Base-by-base conservation (phyloP, 805 yeast genomes). In the Starmera amethionina region DNA sequence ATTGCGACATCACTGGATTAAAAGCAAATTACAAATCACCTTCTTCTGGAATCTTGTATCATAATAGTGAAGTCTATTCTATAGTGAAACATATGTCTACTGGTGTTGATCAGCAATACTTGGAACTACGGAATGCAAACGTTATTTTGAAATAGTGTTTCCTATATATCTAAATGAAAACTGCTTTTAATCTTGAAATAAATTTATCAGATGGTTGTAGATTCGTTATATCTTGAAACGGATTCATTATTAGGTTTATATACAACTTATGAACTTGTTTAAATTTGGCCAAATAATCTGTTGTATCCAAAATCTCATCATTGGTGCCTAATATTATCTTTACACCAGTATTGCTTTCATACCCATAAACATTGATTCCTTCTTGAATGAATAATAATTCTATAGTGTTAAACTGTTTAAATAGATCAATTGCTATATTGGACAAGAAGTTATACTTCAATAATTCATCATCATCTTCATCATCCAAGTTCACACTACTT, bases 1-100 rank as follows among this genome's bases (percentile, higher is more conserved):
- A 87, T 62, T 90, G 98, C 60, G 98, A 93, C 56, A 78, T 90
- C 37, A 90, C 97, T 0, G 98, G 98, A 0, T 65, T 90, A 16
- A 79, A 76, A 37, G 90, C 88, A 0, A 72, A 63, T 28, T 90
- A 90, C 66, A 79, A 74, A 54, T 71, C 81, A 22, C 93, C 93
- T 0, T 70, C 79, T 22, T 82, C 77, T 51, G 82, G 82, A 34
- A 64, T 90, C 39, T 67, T 96, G 41, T 90, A 78, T 58, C 78
- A 84, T 59, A 82, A 90, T 56, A 77, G 77, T 39, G 97, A 90
- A 59, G 80, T 90, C 28, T 89, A 77, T 58, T 84, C 80, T 37
- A 68, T 82, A 30, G 82, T 86, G 30, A 77, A 77, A 56, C 76
- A 77, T 46, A 76, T 90, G 78, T 81, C 88, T 1, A 85, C 94